phyloP scores from a whole-genome alignment of 371 early-diverging fungal genomes.

The Phascolomyces articulosus region DNA sequence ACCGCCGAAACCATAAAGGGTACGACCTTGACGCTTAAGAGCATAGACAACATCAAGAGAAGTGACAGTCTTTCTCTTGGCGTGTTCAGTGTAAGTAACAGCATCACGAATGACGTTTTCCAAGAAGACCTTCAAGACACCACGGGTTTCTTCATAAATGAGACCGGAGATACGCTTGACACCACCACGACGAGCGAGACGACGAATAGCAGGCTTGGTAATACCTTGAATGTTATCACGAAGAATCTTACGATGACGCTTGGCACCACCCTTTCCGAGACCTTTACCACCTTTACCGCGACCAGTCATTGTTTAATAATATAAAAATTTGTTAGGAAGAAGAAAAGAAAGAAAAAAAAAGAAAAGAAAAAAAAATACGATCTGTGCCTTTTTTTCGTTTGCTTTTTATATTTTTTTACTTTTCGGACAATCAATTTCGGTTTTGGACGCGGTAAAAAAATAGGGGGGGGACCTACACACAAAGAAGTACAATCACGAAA shows the following conservation, averaged over 20 bases:
- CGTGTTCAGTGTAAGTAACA: constrained; percentile 99
- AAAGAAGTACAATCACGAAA: no score
- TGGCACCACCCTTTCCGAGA: constrained; percentile 96
- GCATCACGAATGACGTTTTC: constrained; percentile 98
- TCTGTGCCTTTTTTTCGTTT: constrained; percentile 11
- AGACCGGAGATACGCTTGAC: constrained; percentile 99
- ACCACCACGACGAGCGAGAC: constrained; percentile 99
- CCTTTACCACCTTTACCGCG: constrained; percentile 98
- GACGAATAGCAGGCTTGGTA: constrained; percentile 99
- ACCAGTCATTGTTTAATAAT: constrained; percentile 64
- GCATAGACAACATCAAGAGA: constrained; percentile 96
- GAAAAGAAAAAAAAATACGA: constrained; percentile 30
- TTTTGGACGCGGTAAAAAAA: no score
- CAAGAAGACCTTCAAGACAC: constrained; percentile 96
- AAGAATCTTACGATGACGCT: constrained; percentile 53
- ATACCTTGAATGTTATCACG: constrained; percentile 96
- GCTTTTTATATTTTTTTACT: neutral
- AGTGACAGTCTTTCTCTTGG: constrained; percentile 99
- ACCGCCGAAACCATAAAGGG: constrained; percentile 74
- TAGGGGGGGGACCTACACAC: no score
- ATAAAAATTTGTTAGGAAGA: neutral
- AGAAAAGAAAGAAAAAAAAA: constrained; percentile 4
- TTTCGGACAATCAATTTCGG: no score
- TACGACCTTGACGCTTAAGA: constrained; percentile 98
- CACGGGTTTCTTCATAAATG: constrained; percentile 97